phyloP scores from a whole-genome alignment of 202 grass and related monocot species.

The Panicum hallii region DNA sequence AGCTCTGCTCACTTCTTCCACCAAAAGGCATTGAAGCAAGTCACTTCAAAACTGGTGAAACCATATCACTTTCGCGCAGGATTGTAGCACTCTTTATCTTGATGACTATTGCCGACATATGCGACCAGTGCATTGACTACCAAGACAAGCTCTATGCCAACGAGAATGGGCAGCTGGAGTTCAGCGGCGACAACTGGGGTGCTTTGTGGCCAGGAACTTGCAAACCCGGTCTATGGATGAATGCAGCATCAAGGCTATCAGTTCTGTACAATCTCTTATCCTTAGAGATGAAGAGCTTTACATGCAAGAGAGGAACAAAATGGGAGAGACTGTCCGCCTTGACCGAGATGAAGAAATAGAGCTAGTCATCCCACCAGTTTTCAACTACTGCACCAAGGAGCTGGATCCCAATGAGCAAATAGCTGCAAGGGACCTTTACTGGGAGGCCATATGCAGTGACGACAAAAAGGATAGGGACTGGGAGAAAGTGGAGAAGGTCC shows the following conservation, averaged over 20 bases:
- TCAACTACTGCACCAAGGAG: conserved; percentile 63
- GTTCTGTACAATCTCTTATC: conserved; percentile 55
- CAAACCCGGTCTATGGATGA: conserved; percentile 71
- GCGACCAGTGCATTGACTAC: conserved; percentile 62
- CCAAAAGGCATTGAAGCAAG: conserved; percentile 52
- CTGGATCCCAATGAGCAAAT: conserved; percentile 56
- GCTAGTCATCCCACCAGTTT: conserved; percentile 56
- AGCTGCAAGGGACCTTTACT: conserved; percentile 57
- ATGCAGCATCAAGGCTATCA: conserved; percentile 54
- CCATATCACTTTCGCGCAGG: conserved; percentile 54
- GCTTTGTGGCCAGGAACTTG: conserved; percentile 56
- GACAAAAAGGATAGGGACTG: conserved; percentile 10
- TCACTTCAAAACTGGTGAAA: conserved; percentile 63
- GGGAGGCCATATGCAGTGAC: conserved; percentile 54
- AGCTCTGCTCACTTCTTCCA: conserved; percentile 54
- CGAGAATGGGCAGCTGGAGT: conserved; percentile 58
- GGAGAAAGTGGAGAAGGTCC: conserved; percentile 51
- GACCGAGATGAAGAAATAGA: conserved; percentile 17
- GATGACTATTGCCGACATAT: conserved; percentile 67
- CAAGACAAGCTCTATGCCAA: conserved; percentile 65
- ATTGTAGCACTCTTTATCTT: conserved; percentile 55
- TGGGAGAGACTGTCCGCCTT: conserved; percentile 16
- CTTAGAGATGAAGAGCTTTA: conserved; percentile 58
- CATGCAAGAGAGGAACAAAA: conserved; percentile 55
- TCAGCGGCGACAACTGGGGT: conserved; percentile 41